Evolutionary conservation across 257 asterid genomes (phyloP).

Genomic region (Pogostemon cablin): DNA sequence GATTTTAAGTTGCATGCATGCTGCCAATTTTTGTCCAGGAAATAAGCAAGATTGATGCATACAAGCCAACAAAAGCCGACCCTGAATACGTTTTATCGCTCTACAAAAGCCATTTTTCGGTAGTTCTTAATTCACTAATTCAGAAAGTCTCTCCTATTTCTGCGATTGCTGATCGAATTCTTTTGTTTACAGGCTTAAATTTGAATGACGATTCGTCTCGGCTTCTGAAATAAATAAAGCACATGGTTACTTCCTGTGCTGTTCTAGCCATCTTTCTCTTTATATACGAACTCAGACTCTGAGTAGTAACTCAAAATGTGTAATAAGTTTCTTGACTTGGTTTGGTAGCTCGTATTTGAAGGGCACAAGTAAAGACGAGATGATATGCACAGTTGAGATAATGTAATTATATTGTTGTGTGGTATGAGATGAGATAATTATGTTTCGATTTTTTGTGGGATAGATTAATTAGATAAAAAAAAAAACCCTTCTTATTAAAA

Average conservation of each 20-base stretch:
- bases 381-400: too few relatives aligned
- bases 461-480: too few relatives aligned
- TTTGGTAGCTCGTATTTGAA: too few relatives aligned
- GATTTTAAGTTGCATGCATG: neutral
- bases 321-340: neutral
- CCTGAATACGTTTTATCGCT: slow-evolving; percentile 28
- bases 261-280: neutral
- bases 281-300: neutral
- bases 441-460: too few relatives aligned
- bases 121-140: slow-evolving; percentile 16
- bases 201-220: slow-evolving; percentile 17
- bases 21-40: slow-evolving; percentile 39
- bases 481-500: too few relatives aligned
- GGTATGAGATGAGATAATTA: too few relatives aligned
- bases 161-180: neutral
- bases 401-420: too few relatives aligned
- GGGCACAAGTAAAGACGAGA: too few relatives aligned
- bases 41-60: slow-evolving; percentile 53
- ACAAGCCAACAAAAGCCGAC: slow-evolving; percentile 48
- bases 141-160: neutral
- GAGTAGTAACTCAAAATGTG: neutral
- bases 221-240: neutral
- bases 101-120: slow-evolving; percentile 36
- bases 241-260: neutral
- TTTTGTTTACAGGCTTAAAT: slow-evolving; percentile 35